Percentiles rank a stretch among this genome's conserved stretches.
phyloP scores from a whole-genome alignment of 805 yeast species.

The Candida easanensis region DNA sequence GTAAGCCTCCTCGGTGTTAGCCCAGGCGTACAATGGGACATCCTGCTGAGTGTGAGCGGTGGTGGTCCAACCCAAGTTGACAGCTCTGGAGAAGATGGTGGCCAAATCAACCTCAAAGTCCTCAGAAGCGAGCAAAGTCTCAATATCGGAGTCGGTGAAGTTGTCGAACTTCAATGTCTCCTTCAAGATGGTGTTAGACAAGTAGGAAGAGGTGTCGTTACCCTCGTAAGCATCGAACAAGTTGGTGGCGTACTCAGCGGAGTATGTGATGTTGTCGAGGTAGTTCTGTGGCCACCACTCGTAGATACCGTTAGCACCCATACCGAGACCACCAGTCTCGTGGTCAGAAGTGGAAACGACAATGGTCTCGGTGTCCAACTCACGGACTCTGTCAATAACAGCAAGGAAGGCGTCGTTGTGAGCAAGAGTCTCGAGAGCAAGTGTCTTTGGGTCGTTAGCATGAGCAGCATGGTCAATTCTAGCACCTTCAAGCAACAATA shows the following conservation, averaged over 20 bases:
- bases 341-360: slow-evolving; percentile 86
- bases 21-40: slow-evolving; percentile 81
- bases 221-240: slow-evolving; percentile 39
- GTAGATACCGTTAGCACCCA: slow-evolving; percentile 80
- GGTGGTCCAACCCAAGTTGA: slow-evolving; percentile 93
- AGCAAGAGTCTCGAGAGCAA: slow-evolving; percentile 82
- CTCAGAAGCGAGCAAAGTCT: slow-evolving; percentile 35
- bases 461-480: slow-evolving; percentile 96
- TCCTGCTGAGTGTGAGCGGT: slow-evolving; percentile 95
- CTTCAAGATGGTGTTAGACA: slow-evolving; percentile 51
- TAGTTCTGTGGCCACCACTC: slow-evolving; percentile 76
- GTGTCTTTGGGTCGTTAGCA: slow-evolving; percentile 90
- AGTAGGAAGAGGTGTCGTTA: slow-evolving; percentile 39
- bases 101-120: slow-evolving; percentile 47
- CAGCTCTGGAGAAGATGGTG: slow-evolving; percentile 65
- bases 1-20: slow-evolving; percentile 52
- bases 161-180: slow-evolving; percentile 22
- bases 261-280: slow-evolving; percentile 60
- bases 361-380: slow-evolving; percentile 71
- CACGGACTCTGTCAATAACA: slow-evolving; percentile 64
- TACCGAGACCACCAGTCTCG: slow-evolving; percentile 88
- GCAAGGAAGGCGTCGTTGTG: slow-evolving; percentile 78
- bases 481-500: slow-evolving; percentile 83
- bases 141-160: slow-evolving; percentile 46
- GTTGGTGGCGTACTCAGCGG: slow-evolving; percentile 65